Conservation (phyloP, 1,139 yeast genomes). For the Lodderomyces oxycetoniae region DNA sequence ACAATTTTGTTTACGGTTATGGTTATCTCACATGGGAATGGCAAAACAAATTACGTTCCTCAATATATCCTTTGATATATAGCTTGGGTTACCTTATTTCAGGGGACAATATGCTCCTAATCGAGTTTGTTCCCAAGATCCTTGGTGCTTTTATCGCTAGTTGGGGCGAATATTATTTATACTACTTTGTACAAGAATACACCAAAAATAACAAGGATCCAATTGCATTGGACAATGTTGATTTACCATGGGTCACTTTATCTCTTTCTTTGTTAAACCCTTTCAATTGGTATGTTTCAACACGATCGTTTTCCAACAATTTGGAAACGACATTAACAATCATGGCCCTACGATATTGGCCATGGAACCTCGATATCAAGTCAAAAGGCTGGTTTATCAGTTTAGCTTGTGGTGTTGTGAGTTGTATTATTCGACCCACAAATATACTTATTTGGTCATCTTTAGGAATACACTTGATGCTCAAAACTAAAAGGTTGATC, state of each 20-base stretch:
- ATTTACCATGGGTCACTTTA: constrained; percentile 43
- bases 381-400: constrained; percentile 18
- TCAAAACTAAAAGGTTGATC: not conserved
- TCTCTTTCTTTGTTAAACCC: constrained; percentile 61
- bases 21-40: constrained; percentile 97
- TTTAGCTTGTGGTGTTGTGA: constrained; percentile 45
- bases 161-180: constrained; percentile 61
- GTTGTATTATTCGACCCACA: constrained; percentile 78
- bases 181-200: constrained; percentile 40
- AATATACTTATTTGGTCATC: constrained; percentile 70
- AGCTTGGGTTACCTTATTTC: constrained; percentile 34
- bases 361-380: constrained; percentile 37
- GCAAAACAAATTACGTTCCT: constrained; percentile 68
- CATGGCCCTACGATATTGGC: constrained; percentile 72
- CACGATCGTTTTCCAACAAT: constrained; percentile 84
- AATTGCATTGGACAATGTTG: not conserved
- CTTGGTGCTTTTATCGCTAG: constrained; percentile 70
- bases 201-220: constrained; percentile 17
- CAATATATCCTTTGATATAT: constrained; percentile 74
- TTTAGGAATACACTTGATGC: constrained; percentile 38
- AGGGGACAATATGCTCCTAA: constrained; percentile 12
- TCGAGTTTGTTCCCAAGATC: constrained; percentile 51
- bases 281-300: constrained; percentile 76
- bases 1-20: constrained; percentile 62
- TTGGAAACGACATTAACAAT: constrained; percentile 72